phyloP scores from a whole-genome alignment of 495 filamentous ascomycete species.

The Hyaloscypha variabilis region DNA sequence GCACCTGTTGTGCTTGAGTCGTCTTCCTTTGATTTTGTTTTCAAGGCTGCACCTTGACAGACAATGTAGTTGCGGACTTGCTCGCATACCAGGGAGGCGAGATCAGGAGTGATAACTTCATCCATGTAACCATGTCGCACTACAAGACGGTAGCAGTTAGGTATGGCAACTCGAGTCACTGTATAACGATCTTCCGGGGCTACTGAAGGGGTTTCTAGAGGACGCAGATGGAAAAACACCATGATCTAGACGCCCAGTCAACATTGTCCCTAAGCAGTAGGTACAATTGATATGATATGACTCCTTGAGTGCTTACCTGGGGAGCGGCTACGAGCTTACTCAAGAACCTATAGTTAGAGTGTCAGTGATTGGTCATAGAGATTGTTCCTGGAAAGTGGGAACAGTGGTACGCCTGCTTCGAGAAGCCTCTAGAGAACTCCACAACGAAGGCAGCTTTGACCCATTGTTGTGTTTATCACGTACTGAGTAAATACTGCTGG shows the following conservation, averaged over 20 bases:
- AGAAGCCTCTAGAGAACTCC: too few species aligned
- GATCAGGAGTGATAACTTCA: constrained; percentile 62
- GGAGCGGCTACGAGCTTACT: constrained; percentile 59
- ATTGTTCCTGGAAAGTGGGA: too few species aligned
- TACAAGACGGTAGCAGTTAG: constrained; percentile 65
- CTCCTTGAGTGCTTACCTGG: constrained; percentile 45
- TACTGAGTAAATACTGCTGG: constrained; percentile 65
- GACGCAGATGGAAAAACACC: constrained; percentile 65
- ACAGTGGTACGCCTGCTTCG: too few species aligned
- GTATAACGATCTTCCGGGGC: constrained; percentile 40
- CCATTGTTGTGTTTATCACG: too few species aligned
- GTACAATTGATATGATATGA: too few species aligned
- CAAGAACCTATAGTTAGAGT: too few species aligned
- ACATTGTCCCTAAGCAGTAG: too few species aligned
- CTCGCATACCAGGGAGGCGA: constrained; percentile 60
- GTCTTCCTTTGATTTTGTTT: constrained; percentile 24
- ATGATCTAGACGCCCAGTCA: constrained; percentile 19
- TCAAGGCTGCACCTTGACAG: constrained; percentile 11
- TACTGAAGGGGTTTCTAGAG: constrained; percentile 53
- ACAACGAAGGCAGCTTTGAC: too few species aligned
- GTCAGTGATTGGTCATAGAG: too few species aligned
- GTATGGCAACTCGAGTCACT: constrained; percentile 44
- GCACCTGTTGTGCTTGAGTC: not conserved
- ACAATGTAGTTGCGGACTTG: constrained; percentile 57
- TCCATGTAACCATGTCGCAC: constrained; percentile 73